These are phyloP conservation scores for Zygnema cylindricum DNA, from an alignment of 139 green algal genomes.

Conservation along the genomic window DNA sequence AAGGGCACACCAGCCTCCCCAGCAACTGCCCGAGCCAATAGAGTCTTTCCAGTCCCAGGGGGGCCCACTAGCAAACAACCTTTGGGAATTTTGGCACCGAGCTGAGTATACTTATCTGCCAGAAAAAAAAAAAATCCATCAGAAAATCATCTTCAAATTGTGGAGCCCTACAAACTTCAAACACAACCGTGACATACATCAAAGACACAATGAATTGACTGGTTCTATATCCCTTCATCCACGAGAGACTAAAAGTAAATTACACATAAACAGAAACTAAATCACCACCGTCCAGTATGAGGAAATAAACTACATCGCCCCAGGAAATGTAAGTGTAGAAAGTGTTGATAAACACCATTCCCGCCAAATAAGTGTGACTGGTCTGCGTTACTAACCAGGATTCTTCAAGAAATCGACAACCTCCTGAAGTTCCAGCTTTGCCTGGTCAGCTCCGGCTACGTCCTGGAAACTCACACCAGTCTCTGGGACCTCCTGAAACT, in stretches of 20 bases:
- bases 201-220: background rate
- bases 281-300: too few species aligned
- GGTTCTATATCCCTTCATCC: too few species aligned
- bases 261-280: too few species aligned
- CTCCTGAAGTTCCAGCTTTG: constrained; percentile 98
- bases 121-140: constrained; percentile 10
- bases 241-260: too few species aligned
- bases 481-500: constrained; percentile 99
- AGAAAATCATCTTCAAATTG: background rate
- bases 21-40: constrained; percentile 89
- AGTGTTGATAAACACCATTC: too few species aligned
- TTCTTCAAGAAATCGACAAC: constrained; percentile 98
- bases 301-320: too few species aligned
- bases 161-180: background rate
- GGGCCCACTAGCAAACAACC: constrained; percentile 92
- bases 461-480: constrained; percentile 97
- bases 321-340: too few species aligned
- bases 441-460: constrained; percentile 94
- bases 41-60: constrained; percentile 88
- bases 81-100: constrained; percentile 97
- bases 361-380: too few species aligned
- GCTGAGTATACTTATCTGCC: constrained; percentile 90
- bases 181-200: background rate
- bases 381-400: constrained; percentile 95
- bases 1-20: constrained; percentile 97